Conservation (phyloP, 2,329 filamentous ascomycete genomes). For the Ophiostoma himal-ulmi region DNA sequence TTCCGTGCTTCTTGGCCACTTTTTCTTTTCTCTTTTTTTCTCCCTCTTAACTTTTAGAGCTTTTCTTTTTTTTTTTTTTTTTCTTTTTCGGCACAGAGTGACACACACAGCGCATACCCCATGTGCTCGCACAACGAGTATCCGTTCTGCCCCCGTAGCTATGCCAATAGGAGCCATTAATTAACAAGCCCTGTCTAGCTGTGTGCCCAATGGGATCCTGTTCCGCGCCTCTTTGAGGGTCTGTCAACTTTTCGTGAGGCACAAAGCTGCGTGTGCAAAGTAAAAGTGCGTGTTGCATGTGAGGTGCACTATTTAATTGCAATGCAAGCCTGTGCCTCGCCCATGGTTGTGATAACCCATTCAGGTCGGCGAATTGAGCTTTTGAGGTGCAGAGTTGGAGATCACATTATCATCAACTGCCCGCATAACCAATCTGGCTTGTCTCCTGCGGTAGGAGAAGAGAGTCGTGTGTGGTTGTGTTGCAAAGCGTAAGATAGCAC, state of each 20-base stretch:
- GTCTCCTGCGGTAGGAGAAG: too few species aligned
- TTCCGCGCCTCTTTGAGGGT: constrained; percentile 1
- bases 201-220: constrained; percentile 9
- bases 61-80: background rate
- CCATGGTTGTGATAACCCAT: background rate
- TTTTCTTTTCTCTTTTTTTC: background rate
- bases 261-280: background rate
- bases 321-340: background rate
- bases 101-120: background rate
- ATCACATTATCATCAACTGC: background rate
- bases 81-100: background rate
- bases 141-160: background rate
- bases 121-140: background rate
- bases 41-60: background rate
- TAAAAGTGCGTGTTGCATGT: background rate
- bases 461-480: background rate
- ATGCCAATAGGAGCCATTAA: constrained; percentile 1
- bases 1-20: background rate
- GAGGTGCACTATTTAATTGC: background rate
- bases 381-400: background rate
- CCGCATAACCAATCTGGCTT: background rate
- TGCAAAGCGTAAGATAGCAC: background rate
- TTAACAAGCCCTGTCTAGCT: background rate
- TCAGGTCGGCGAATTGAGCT: constrained; percentile 7
- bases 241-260: background rate